Conservation (phyloP, 257 asterid genomes). For the Scutellaria barbata region DNA sequence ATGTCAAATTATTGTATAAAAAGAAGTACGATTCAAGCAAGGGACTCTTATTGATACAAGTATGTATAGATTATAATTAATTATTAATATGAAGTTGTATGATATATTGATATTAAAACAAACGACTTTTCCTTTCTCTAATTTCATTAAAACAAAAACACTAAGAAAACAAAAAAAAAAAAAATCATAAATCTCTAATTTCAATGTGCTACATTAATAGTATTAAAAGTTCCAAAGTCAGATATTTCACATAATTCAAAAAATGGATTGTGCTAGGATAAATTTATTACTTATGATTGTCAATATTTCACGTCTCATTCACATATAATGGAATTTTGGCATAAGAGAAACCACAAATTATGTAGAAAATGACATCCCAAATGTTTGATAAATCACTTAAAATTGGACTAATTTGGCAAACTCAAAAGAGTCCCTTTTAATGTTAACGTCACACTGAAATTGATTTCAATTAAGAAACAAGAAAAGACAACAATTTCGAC, state of each 20-base stretch:
- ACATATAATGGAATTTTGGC: slow-evolving; percentile 20
- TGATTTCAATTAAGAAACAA: slow-evolving; percentile 24
- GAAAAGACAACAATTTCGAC: slow-evolving; percentile 25
- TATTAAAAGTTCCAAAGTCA: no score
- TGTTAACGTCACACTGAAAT: slow-evolving; percentile 34
- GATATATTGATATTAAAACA: no score
- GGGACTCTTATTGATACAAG: no score
- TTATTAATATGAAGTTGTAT: no score
- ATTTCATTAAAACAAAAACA: no score
- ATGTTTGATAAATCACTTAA: slow-evolving; percentile 29
- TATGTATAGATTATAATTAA: no score
- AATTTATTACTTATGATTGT: slow-evolving; percentile 20
- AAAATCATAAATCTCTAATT: no score
- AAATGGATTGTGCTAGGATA: background rate
- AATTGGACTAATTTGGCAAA: slow-evolving; percentile 37
- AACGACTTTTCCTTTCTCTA: no score
- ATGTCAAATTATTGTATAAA: no score
- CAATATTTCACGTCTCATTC: slow-evolving; percentile 14
- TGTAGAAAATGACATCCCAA: slow-evolving; percentile 40
- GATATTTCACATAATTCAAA: background rate
- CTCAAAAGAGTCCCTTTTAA: slow-evolving; percentile 34
- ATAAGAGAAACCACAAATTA: slow-evolving; percentile 19
- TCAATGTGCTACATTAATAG: no score
- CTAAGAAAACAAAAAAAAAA: no score
- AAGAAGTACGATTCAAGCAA: no score